A percentile compares a stretch with the other conserved stretches of the same genome.
Conservation (phyloP, 352 stramenopile species). For the Globisporangium uncinulatum region DNA sequence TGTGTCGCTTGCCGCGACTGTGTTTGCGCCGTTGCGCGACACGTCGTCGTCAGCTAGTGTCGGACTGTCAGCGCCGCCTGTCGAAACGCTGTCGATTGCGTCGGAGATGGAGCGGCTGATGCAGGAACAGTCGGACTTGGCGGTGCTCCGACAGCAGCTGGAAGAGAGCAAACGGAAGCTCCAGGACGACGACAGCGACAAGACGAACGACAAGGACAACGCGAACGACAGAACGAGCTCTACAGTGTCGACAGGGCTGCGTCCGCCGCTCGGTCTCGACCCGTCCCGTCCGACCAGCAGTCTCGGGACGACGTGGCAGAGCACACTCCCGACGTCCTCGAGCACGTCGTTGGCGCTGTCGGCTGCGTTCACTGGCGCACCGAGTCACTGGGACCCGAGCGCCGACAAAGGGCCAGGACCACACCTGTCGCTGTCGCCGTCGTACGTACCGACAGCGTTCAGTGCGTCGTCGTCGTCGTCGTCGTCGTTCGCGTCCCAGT, state of each 20-base stretch:
- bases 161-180: conserved; percentile 68
- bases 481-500: conserved; percentile 10
- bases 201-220: conserved; percentile 11
- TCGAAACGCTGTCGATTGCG: conserved; percentile 17
- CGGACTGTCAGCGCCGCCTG: not conserved
- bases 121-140: conserved; percentile 68
- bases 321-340: not conserved
- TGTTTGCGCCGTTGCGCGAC: conserved; percentile 32
- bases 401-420: not conserved
- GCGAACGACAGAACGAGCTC: conserved; percentile 2
- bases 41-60: conserved; percentile 2
- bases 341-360: not conserved
- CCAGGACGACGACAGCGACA: conserved; percentile 21
- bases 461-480: conserved; percentile 3
- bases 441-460: conserved; percentile 4
- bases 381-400: conserved; percentile 10
- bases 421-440: not conserved
- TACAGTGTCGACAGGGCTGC: not conserved
- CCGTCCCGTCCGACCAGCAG: not conserved
- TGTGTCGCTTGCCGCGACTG: conserved; percentile 29
- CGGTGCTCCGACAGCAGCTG: conserved; percentile 44
- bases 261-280: not conserved
- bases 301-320: conserved; percentile 4
- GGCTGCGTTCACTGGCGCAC: not conserved
- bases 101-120: conserved; percentile 54